phyloP scores from a whole-genome alignment of 768 basidiomycete species.

The Cyclocybe cylindracea region DNA sequence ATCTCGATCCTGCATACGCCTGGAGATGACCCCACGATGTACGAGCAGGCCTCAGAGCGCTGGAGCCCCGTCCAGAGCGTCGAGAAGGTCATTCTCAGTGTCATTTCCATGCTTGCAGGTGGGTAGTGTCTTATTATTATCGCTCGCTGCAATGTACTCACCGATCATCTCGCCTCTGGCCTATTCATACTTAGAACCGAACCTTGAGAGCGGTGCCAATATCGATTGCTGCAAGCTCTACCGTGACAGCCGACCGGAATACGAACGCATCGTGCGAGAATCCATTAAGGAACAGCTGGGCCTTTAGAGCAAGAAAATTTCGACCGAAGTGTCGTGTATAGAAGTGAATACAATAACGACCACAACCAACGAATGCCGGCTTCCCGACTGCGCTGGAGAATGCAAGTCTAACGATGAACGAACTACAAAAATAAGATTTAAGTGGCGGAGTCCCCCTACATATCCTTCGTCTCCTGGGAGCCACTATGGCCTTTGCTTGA shows the following conservation, averaged over 20 bases:
- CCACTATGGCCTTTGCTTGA: slow-evolving; percentile 31
- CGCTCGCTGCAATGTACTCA: slow-evolving; percentile 7
- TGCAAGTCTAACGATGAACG: neutral
- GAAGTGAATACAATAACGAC: slow-evolving; percentile 4
- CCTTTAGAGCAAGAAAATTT: slow-evolving; percentile 36
- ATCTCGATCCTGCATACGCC: slow-evolving; percentile 98
- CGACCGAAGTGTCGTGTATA: neutral
- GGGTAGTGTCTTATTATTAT: slow-evolving; percentile 20
- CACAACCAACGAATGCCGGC: too few relatives aligned
- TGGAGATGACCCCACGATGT: slow-evolving; percentile 88
- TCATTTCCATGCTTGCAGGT: slow-evolving; percentile 97
- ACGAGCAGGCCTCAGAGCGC: slow-evolving; percentile 92
- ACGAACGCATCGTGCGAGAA: slow-evolving; percentile 82
- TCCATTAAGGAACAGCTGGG: slow-evolving; percentile 88
- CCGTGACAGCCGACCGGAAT: slow-evolving; percentile 85
- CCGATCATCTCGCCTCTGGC: slow-evolving; percentile 15
- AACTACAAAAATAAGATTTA: neutral
- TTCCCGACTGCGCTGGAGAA: neutral
- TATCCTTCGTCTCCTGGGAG: slow-evolving; percentile 3
- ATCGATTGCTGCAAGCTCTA: slow-evolving; percentile 98
- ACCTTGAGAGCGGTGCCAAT: slow-evolving; percentile 96
- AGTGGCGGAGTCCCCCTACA: neutral
- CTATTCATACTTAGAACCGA: slow-evolving; percentile 66
- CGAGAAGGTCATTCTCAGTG: slow-evolving; percentile 94
- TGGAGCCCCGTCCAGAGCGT: slow-evolving; percentile 99